A percentile compares a stretch with the other conserved stretches of the same genome.
Evolutionary conservation across 148 eudicot species (phyloP).

Genomic region (Pouteria glomerata): DNA sequence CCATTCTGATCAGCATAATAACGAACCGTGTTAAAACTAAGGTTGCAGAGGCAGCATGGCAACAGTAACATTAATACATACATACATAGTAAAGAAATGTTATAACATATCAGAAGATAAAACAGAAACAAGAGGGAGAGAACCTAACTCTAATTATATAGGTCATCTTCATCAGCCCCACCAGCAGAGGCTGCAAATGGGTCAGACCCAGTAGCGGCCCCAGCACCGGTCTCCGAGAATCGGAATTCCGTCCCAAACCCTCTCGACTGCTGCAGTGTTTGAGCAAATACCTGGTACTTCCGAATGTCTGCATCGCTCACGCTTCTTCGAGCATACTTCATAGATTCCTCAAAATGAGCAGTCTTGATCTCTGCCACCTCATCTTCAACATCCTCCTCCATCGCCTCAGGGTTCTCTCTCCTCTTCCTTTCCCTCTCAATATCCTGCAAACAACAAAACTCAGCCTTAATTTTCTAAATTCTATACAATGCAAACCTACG

Average conservation of each 20-base stretch:
- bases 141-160: conserved; percentile 56
- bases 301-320: conserved; percentile 93
- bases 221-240: conserved; percentile 40
- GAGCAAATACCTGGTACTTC: conserved; percentile 88
- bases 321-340: conserved; percentile 86
- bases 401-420: conserved; percentile 72
- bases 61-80: background rate
- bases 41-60: background rate
- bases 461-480: background rate
- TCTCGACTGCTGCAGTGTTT: conserved; percentile 81
- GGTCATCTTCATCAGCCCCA: conserved; percentile 80
- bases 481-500: background rate
- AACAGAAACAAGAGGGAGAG: background rate
- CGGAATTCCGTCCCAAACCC: conserved; percentile 78
- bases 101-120: background rate
- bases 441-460: conserved; percentile 40
- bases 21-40: background rate
- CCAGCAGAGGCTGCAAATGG: conserved; percentile 69
- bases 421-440: conserved; percentile 70
- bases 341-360: conserved; percentile 81
- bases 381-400: conserved; percentile 89
- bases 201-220: conserved; percentile 34
- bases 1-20: background rate
- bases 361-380: conserved; percentile 78
- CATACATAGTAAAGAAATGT: background rate